Conservation (phyloP, 805 yeast species). For the Monosporozyma yasuniensis region DNA sequence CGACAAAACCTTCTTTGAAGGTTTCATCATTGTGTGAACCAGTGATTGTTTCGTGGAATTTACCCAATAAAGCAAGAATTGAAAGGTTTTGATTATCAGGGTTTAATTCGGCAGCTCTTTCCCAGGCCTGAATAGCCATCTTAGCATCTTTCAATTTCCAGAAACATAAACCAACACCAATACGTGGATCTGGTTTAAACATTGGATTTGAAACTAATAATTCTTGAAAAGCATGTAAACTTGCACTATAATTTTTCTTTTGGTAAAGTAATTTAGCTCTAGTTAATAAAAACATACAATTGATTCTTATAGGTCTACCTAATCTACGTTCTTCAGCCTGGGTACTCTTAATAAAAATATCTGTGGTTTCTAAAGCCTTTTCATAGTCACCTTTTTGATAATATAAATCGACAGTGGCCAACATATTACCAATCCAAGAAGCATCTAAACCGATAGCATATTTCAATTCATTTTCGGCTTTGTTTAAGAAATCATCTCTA, state of each 20-base stretch:
- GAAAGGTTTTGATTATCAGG: conserved; percentile 52
- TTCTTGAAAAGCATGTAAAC: conserved; percentile 77
- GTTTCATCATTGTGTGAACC: conserved; percentile 41
- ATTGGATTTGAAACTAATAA: conserved; percentile 68
- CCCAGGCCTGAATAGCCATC: conserved; percentile 78
- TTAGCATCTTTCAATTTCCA: conserved; percentile 77
- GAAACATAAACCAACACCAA: conserved; percentile 90
- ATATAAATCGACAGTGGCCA: conserved; percentile 61
- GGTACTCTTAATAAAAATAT: conserved; percentile 41
- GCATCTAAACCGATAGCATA: conserved; percentile 41
- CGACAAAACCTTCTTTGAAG: conserved; percentile 51
- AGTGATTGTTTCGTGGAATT: conserved; percentile 53
- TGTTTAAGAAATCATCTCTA: conserved; percentile 28
- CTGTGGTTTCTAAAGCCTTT: conserved; percentile 62
- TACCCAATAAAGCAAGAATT: conserved; percentile 56
- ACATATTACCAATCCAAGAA: conserved; percentile 39
- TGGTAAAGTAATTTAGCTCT: conserved; percentile 74
- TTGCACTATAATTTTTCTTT: conserved; percentile 61
- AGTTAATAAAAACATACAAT: conserved; percentile 69
- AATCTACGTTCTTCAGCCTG: conserved; percentile 27
- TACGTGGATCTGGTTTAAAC: conserved; percentile 81
- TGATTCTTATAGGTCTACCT: conserved; percentile 42
- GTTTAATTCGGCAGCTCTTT: conserved; percentile 60
- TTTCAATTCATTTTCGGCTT: conserved; percentile 39
- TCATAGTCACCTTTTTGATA: conserved; percentile 55